phyloP scores from a whole-genome alignment of 2,329 filamentous ascomycete species.

The Phoma sp. region DNA sequence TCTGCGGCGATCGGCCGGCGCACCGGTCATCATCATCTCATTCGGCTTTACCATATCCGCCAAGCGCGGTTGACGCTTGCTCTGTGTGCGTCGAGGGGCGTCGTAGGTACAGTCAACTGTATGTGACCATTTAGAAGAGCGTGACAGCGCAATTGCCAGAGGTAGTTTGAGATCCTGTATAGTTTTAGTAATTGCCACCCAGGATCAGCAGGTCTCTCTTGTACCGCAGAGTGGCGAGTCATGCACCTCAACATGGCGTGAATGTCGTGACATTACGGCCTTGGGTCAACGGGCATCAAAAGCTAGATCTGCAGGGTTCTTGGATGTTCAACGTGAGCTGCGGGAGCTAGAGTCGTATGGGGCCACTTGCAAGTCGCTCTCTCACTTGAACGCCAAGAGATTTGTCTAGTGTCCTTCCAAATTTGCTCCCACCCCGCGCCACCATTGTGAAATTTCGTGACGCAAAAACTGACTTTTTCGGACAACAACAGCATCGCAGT shows the following conservation, averaged over 20 bases:
- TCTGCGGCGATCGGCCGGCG: neutral
- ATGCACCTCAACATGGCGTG: neutral
- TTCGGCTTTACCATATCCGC: neutral
- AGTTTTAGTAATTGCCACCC: neutral
- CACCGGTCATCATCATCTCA: neutral
- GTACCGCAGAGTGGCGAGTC: neutral
- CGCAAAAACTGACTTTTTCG: neutral
- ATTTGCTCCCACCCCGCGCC: constrained; percentile 22
- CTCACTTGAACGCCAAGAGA: constrained; percentile 10
- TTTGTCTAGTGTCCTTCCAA: constrained; percentile 4
- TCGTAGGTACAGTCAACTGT: neutral
- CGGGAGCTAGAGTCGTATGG: constrained; percentile 7
- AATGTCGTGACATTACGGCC: neutral
- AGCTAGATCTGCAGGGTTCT: constrained; percentile 3
- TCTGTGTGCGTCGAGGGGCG: neutral
- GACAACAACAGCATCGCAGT: constrained; percentile 6
- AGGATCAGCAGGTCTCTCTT: neutral
- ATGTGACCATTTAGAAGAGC: neutral
- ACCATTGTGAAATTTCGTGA: constrained; percentile 25
- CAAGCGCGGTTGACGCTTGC: neutral
- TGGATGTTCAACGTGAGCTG: constrained; percentile 13
- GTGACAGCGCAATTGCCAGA: neutral
- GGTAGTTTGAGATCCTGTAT: neutral
- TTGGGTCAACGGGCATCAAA: neutral
- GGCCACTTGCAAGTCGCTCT: constrained; percentile 5